Evolutionary conservation across 1,284 basidiomycete species (phyloP), one percentile per base, ranked within the genome.

Genomic region (Malassezia vespertilionis): DNA sequence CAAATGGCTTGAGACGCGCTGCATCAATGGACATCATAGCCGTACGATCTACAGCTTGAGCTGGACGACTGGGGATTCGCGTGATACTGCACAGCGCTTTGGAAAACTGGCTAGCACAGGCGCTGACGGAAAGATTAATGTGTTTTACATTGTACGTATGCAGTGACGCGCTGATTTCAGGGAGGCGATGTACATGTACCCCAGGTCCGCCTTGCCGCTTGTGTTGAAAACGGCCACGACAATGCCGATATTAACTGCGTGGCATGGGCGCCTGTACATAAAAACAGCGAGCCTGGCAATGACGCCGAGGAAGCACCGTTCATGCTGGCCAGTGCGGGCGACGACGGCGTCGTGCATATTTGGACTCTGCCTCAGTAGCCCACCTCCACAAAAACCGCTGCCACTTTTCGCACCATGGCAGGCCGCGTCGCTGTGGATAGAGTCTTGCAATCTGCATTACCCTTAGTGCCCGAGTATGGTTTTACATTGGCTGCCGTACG

Each of bases 21-120:
- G 66, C 20, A 54, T 75, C 28, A 53, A 59, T 21, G 66, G 65
- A 2, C 62, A 63, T 34, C 84, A 87, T 55, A 78, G 79, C 30
- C 74, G 87, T 38, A 81, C 79, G 18, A 77, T 91, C 14, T 91
- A 86, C 67, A 82, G 81, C 12, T 74, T 90, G 14, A 80, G 79
- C 52, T 91, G 88, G 88, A 58, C 60, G 9, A 24, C 40, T 2
- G 60, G 56, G 77, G 40, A 49, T 36, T 45, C 53, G 0, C 45
- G 40, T 9, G 36, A 17, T 5, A 52, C 60, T 11, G 40, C 45
- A 8, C 60, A 54, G 24, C 50, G 50, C 31, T 70, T 85, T 2
- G 86, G 86, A 0, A 82, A 83, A 79, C 65, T 85, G 8, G 80
- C 79, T 4, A 82, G 78, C 46, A 78, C 80, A 1, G 84, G 84